Evolutionary conservation across 169 alveolate genomes (phyloP), one percentile per base, ranked within the genome.

Genomic region (Plasmodium cynomolgi): DNA sequence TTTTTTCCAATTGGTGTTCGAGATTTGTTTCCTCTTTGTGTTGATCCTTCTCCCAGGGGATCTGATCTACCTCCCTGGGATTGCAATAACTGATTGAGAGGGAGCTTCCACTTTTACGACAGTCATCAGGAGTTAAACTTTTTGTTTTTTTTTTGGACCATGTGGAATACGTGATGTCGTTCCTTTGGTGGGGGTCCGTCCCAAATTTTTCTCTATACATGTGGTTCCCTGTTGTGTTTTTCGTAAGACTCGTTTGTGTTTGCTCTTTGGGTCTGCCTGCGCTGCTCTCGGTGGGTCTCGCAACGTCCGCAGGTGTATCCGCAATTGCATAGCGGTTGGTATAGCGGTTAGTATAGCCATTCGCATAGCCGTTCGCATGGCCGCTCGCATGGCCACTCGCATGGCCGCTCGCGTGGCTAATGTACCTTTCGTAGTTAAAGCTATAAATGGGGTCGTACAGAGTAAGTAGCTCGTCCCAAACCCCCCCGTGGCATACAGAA

Each of bases 391-490:
- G 9, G 44, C 44, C 44, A 1, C 8, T 5, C 9, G 5, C 9
- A 37, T 6, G 11, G 44, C 44, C 44, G 44, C 44, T 5, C 44
- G 6, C 11, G 44, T 8, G 23, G 62, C 62, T 15, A 17, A 50
- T 68, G 77, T 68, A 68, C 39, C 77, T 68, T 23, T 68, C 93
- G 34, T 85, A 83, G 33, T 92, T 71, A n/a, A 71, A 79, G 73
- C 95, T 80, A 9, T 97, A 95, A 3, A 95, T 86, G 7, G 97
- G 98, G 92, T 97, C 98, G 85, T 95, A 95, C 0, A 97, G 79
- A 17, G 98, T 94, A n/a, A 97, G 74, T n/a, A 97, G 56, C 47
- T 96, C 97, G 83, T 97, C 98, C 98, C 98, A 97, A 26, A 97
- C 97, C 34, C 98, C 98, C 17, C 97, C 97, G 81, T 96, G 97